Percentiles rank a stretch among this genome's conserved stretches.
phyloP scores from a whole-genome alignment of 306 rosid genomes.

The Vigna reflexopilosa region DNA sequence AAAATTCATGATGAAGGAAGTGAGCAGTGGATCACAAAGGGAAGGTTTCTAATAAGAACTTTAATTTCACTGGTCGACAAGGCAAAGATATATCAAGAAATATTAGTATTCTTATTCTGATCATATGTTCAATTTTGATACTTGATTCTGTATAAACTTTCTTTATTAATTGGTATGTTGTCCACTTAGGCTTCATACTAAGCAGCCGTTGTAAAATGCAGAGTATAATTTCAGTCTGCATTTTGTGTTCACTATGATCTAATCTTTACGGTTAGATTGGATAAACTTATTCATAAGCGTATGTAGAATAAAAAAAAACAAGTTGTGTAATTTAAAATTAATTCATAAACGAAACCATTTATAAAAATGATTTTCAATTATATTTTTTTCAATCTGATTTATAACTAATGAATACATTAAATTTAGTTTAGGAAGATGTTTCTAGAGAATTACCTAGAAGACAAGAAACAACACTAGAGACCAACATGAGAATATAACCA shows the following conservation, averaged over 20 bases:
- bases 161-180: constrained; percentile 19
- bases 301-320: too few species aligned
- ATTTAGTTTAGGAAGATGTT: background rate
- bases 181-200: constrained; percentile 28
- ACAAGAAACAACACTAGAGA: too few species aligned
- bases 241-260: constrained; percentile 6
- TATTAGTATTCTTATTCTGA: constrained; percentile 25
- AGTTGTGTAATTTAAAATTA: too few species aligned
- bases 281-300: too few species aligned
- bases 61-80: constrained; percentile 27
- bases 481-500: too few species aligned
- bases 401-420: too few species aligned
- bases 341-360: too few species aligned
- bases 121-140: constrained; percentile 11
- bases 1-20: constrained; percentile 23
- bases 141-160: constrained; percentile 19
- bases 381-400: too few species aligned
- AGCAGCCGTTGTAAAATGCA: constrained; percentile 29
- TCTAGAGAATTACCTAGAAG: too few species aligned
- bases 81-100: constrained; percentile 14
- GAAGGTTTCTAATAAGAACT: constrained; percentile 27
- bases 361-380: too few species aligned
- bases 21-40: constrained; percentile 27
- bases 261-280: background rate
- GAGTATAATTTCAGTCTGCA: constrained; percentile 24